phyloP scores from a whole-genome alignment of 2,329 filamentous ascomycete species.

The Monosporascus sp. region DNA sequence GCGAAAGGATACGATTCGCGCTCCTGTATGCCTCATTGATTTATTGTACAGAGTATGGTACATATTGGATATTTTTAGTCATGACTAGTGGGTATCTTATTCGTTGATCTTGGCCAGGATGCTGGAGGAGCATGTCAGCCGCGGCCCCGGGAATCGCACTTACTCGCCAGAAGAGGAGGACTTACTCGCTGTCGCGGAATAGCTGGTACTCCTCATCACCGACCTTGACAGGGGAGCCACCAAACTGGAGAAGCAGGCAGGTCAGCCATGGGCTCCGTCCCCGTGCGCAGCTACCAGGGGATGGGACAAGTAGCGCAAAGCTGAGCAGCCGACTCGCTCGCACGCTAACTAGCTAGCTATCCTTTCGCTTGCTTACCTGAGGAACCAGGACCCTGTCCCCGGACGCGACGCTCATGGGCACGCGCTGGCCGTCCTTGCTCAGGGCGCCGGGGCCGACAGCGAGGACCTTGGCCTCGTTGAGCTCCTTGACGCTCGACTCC shows the following conservation, averaged over 20 bases:
- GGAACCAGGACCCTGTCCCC: constrained; percentile 96
- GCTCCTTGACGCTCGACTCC: constrained; percentile 93
- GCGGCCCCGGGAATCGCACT: neutral
- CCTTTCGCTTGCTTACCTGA: constrained; percentile 52
- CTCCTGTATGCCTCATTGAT: constrained; percentile 9
- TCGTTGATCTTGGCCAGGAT: constrained; percentile 99
- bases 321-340: too few relatives aligned
- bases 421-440: constrained; percentile 83
- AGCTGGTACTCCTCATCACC: constrained; percentile 94
- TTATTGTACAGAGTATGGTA: constrained; percentile 27
- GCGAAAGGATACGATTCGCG: constrained; percentile 3
- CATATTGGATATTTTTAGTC: constrained; percentile 15
- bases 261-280: neutral
- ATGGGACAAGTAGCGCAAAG: too few relatives aligned
- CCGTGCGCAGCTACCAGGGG: too few relatives aligned
- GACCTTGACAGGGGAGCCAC: constrained; percentile 92
- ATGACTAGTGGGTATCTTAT: constrained; percentile 40
- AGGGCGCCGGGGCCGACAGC: constrained; percentile 87
- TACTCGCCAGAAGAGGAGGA: constrained; percentile 23
- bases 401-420: constrained; percentile 73
- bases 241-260: constrained; percentile 55
- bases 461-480: constrained; percentile 95
- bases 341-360: too few relatives aligned
- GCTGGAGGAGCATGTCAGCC: constrained; percentile 41
- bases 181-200: constrained; percentile 97